A percentile compares a stretch with the other conserved stretches of the same genome.
Conservation (phyloP, 2,329 filamentous ascomycete species). For the Pseudogymnoascus sp. region DNA sequence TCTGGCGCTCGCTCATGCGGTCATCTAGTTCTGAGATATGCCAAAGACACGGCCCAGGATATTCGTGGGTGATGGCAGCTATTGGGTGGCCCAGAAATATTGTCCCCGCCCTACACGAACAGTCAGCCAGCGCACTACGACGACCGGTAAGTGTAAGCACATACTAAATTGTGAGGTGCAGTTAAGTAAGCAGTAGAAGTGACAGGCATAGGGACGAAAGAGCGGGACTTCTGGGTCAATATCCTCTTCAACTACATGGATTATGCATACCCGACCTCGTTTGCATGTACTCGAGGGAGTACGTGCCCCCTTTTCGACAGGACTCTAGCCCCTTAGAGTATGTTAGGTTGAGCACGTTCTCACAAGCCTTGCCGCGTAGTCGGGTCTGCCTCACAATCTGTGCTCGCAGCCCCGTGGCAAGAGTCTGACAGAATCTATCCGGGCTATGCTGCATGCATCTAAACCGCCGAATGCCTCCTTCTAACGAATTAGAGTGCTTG, state of each 20-base stretch:
- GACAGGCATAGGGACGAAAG: neutral
- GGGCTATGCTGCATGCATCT: neutral
- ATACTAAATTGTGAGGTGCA: constrained; percentile 3
- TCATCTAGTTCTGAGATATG: neutral
- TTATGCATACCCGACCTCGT: neutral
- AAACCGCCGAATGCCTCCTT: neutral
- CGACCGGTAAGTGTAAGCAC: neutral
- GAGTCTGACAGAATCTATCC: neutral
- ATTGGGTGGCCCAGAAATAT: neutral
- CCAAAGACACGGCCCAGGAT: neutral
- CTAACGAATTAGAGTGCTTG: neutral
- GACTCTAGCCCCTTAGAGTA: neutral
- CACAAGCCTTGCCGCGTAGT: neutral
- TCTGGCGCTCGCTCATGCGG: neutral
- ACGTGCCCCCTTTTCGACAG: neutral
- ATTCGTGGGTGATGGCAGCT: neutral
- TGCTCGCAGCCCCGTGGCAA: neutral
- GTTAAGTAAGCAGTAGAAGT: neutral
- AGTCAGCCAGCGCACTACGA: neutral
- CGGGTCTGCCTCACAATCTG: neutral
- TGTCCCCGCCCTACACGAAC: constrained; percentile 1
- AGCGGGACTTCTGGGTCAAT: neutral
- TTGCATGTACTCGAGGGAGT: neutral
- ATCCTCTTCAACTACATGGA: neutral
- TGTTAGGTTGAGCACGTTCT: neutral